Evolutionary conservation across 345 rosid genomes (phyloP).

Genomic region (Melaleuca alternifolia): DNA sequence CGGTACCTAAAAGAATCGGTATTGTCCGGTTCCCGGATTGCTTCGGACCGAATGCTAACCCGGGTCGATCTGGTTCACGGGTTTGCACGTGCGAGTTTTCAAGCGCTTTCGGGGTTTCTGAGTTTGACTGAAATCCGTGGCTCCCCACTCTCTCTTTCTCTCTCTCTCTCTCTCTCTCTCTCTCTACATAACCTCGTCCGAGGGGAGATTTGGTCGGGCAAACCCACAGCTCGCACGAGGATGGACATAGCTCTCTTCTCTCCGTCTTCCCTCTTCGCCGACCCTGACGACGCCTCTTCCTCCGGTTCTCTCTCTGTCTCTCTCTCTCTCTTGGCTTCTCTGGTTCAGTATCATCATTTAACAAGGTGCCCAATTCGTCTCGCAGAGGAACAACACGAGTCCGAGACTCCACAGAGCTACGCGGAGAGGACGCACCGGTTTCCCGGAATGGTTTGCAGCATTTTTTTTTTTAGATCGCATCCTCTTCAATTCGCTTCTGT

Average conservation of each 20-base stretch:
- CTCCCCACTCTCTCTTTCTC: too few relatives aligned
- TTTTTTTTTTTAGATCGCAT: neutral
- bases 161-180: too few relatives aligned
- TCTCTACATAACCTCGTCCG: neutral
- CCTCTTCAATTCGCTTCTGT: neutral
- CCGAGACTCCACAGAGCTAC: conserved; percentile 39
- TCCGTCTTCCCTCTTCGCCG: conserved; percentile 80
- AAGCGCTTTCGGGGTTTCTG: too few relatives aligned
- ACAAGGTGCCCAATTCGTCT: neutral
- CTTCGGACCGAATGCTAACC: too few relatives aligned
- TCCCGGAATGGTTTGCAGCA: conserved; percentile 51
- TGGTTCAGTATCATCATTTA: neutral
- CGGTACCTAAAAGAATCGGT: neutral
- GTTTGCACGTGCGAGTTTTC: neutral
- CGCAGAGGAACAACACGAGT: conserved; percentile 20
- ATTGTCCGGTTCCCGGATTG: too few relatives aligned
- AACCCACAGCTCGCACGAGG: neutral
- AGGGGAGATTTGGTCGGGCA: neutral
- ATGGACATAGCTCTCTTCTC: conserved; percentile 97
- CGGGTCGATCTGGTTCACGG: neutral
- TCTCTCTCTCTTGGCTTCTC: neutral
- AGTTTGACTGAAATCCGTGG: too few relatives aligned
- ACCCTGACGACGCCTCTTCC: conserved; percentile 30
- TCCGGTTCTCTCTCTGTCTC: conserved; percentile 13
- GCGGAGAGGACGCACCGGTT: conserved; percentile 80